These are phyloP conservation scores for Diphasiastrum complanatum DNA, from an alignment of 83 land plant genomes.

Conservation along the genomic window DNA sequence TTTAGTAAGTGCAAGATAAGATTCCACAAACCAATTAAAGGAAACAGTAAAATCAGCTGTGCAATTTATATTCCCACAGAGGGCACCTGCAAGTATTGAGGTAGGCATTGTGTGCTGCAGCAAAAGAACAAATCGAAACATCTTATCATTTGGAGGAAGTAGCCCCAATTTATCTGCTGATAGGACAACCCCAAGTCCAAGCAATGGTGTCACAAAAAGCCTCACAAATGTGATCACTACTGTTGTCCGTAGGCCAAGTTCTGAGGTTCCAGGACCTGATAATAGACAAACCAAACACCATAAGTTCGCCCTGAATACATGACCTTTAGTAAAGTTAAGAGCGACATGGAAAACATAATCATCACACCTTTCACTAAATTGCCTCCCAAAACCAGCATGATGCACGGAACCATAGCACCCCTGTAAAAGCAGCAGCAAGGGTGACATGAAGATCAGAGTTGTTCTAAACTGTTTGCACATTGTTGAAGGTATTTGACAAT, in stretches of 20 bases:
- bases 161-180: slow-evolving; percentile 72
- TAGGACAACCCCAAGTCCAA: slow-evolving; percentile 63
- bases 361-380: slow-evolving; percentile 78
- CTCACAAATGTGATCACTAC: slow-evolving; percentile 65
- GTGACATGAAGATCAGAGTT: too few relatives aligned
- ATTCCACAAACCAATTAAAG: too few relatives aligned
- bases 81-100: slow-evolving; percentile 75
- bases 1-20: too few relatives aligned
- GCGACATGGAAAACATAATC: neutral
- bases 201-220: slow-evolving; percentile 60
- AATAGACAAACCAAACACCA: too few relatives aligned
- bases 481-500: too few relatives aligned
- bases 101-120: slow-evolving; percentile 92
- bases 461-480: too few relatives aligned
- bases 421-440: slow-evolving; percentile 35
- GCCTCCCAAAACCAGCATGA: slow-evolving; percentile 89
- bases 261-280: slow-evolving; percentile 70
- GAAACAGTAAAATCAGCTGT: too few relatives aligned
- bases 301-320: too few relatives aligned
- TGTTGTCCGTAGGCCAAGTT: slow-evolving; percentile 69
- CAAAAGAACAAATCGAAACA: slow-evolving; percentile 83
- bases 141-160: slow-evolving; percentile 68
- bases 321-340: too few relatives aligned
- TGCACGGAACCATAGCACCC: slow-evolving; percentile 97
- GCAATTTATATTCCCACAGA: too few relatives aligned